These are phyloP conservation scores for Serendipita sp. DNA, from an alignment of 768 basidiomycete species.

Conservation along the genomic window DNA sequence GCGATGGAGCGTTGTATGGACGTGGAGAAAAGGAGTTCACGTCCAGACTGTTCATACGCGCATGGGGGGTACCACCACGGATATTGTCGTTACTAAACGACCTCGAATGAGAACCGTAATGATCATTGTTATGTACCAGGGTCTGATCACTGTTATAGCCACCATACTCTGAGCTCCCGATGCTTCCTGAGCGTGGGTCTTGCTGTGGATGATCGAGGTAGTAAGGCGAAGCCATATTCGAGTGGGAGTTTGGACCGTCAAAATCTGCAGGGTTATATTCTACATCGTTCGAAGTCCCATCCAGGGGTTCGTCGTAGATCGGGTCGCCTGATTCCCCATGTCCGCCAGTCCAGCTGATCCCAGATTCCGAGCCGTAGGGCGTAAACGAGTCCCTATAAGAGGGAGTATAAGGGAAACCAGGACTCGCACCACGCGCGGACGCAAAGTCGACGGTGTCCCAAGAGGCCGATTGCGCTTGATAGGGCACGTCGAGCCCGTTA, in stretches of 20 bases:
- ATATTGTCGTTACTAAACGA: background rate
- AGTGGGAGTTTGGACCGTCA: background rate
- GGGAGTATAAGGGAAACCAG: background rate
- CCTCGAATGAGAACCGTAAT: background rate
- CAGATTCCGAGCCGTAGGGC: conserved; percentile 2
- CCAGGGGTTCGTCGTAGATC: conserved; percentile 2
- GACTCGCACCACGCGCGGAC: background rate
- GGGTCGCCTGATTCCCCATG: background rate
- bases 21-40: conserved; percentile 3
- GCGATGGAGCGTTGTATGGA: background rate
- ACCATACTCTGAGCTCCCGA: background rate
- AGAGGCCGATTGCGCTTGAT: background rate
- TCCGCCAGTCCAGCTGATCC: conserved; percentile 2
- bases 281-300: background rate
- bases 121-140: background rate
- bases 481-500: background rate
- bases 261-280: conserved; percentile 5
- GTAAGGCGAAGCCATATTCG: background rate
- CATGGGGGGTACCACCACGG: background rate
- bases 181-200: background rate
- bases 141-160: background rate
- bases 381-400: conserved; percentile 3
- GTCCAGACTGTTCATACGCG: conserved; percentile 1
- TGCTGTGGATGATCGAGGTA: background rate
- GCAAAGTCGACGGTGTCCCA: conserved; percentile 4